Evolutionary conservation across 495 filamentous ascomycete genomes (phyloP), one percentile per base, ranked within the genome.

Genomic region (Lophium mytilinum): DNA sequence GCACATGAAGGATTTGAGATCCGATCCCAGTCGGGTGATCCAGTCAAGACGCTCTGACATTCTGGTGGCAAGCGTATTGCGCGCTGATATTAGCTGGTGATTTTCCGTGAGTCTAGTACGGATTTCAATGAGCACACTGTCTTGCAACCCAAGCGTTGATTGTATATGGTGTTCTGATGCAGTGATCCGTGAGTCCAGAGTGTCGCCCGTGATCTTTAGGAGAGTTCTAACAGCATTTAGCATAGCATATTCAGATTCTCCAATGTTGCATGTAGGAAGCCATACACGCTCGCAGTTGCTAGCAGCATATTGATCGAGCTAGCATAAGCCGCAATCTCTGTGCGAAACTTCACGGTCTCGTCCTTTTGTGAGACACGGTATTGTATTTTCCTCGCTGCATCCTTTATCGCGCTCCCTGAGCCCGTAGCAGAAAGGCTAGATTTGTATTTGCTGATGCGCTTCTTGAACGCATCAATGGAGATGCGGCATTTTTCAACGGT

Each of bases 301-400:
- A 74, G 54, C 39, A 74, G 55, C 64, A 70, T 72, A 9, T 61
- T 69, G 37, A 74, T 68, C 7, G 68, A 52, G 7, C 58, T 64
- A 21, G 54, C 50, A 58, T 70, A 64, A 18, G 64, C 62, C 24
- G 53, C 60, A 35, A 74, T 41, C 30, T 68, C 63, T 9, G 50
- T 54, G n/a, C 69, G 56, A 48, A 74, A 71, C n/a, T 37, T 61
- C 6, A 36, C 52, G 8, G 72, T 36, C 40, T 68, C 71, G n/a
- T 66, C 67, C 41, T 65, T 67, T 42, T 62, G 61, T 17, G 50
- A 59, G 15, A 69, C n/a, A 1, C 42, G 55, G 71, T 71, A 72
- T 50, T 56, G 53, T n/a, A 72, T 64, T 53, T 70, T 72, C 42
- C 37, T 52, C 1, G 52, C 51, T 11, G 42, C 60, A 37, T 58